Base-by-base conservation (phyloP, 148 eudicot genomes). In the Tetragonia tetragonoides region DNA sequence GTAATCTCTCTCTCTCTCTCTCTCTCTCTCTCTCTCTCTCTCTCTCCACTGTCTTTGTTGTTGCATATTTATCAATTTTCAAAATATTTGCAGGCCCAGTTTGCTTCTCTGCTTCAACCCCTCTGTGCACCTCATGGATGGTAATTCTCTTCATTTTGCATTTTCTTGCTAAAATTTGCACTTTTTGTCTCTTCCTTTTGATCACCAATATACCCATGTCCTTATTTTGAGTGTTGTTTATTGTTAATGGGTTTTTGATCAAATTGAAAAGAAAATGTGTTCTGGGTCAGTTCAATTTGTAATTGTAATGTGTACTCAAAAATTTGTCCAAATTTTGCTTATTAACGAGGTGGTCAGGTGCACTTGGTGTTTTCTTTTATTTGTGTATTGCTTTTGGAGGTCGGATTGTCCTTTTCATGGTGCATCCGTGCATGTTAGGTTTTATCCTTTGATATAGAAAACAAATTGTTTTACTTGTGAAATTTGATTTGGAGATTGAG, bases 91-190 rank as follows among this genome's bases (percentile, higher is more conserved):
- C 75, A 86, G 88, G 75, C 62, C 47, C 66, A 63, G 28, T 75
- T 62, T 57, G 16, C 71, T 59, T 74, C 86, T 44, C 24, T 75
- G 40, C 44, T 75, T 39, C 63, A 21, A 39, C 42, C 78, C 12
- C 20, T 75, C 15, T 69, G 47, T 7, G 71, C n/a, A 23, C 0
- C 49, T 54, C 73, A 86, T 86, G 88, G 88, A 80, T 73, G 88
- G 88, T 86, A 86, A 38, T 66, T 66, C 47, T 46, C 72, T 77
- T 76, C 34, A 10, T 49, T 41, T 65, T 73, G 1, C 34, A 21
- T 28, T 47, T n/a, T 39, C 18, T 16, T 53, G 24, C 7, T 21
- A 0, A 3, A 11, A 63, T 11, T 56, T 23, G 18, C 12, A 1
- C 28, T 18, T 10, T 28, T 42, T 14, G 15, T n/a, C 15, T 18